A percentile compares a stretch with the other conserved stretches of the same genome.
Conservation (phyloP, 805 yeast genomes). For the Candida berthetii region DNA sequence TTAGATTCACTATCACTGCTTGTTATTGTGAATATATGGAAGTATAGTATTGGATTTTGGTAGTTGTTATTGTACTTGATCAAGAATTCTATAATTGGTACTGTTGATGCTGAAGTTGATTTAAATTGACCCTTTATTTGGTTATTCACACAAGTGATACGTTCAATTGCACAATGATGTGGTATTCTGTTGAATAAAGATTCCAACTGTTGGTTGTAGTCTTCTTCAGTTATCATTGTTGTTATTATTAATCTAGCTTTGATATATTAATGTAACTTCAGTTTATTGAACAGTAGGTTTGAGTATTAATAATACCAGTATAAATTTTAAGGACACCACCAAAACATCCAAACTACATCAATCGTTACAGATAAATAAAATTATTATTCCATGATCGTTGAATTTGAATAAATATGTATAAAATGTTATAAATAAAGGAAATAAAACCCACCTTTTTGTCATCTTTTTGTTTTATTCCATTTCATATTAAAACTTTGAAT, state of each 20-base stretch:
- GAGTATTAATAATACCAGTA: too few relatives aligned
- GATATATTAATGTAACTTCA: too few relatives aligned
- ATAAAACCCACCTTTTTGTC: too few relatives aligned
- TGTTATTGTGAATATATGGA: neutral
- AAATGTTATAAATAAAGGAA: neutral
- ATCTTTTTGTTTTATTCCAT: too few relatives aligned
- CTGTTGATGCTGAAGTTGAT: neutral
- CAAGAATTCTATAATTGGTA: neutral
- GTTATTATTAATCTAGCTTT: too few relatives aligned
- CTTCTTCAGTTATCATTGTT: neutral
- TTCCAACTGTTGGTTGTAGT: neutral
- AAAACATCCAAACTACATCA: too few relatives aligned
- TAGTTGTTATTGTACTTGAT: slow-evolving; percentile 1
- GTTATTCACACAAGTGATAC: neutral
- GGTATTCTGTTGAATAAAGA: neutral
- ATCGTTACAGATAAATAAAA: too few relatives aligned
- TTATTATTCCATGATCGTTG: neutral
- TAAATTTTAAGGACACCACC: too few relatives aligned
- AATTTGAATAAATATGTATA: too few relatives aligned
- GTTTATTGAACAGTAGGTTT: too few relatives aligned
- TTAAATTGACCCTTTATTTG: neutral
- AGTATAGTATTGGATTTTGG: slow-evolving; percentile 1
- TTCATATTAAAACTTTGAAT: too few relatives aligned
- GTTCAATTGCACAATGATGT: neutral
- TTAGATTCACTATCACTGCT: neutral